Base-by-base conservation (phyloP, 2,329 filamentous ascomycete genomes). In the Mycosphaerella sp. region DNA sequence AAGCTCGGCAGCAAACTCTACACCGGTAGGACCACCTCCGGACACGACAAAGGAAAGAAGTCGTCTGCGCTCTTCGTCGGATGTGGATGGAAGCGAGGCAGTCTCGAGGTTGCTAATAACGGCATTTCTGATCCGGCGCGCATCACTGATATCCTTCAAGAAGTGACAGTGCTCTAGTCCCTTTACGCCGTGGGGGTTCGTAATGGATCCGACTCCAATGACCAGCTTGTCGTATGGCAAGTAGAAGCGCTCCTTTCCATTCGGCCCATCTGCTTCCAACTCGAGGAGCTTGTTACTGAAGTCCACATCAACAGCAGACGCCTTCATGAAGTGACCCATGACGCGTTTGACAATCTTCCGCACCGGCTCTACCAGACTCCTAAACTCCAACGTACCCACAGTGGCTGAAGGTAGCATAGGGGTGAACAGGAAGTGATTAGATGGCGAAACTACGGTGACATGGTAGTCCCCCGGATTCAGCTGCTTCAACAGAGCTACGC, bases 391-490 rank as follows among this genome's bases (percentile, higher is more conserved):
- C 0, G 93, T 98, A 10, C 95, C 95, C 5, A 98, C 93, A 0
- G 95, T 98, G 6, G 93, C 95, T 34, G 90, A 95, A 1, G 93
- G 93, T 42, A 98, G 78, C 91, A 98, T 97, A 0, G 93, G 93
- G 1, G 93, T 98, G 72, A 98, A 98, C 32, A 98, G 75, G 74
- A 98, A 98, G 74, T 97, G 95, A 66, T 97, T 97, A 36, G 87
- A 87, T 0, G 93, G 92, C 10, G 90, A 95, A 42, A 98, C 86
- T 39, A 98, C 86, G 4, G 92, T 97, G 62, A 98, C 85, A 71
- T 98, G 91, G 69, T 96, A 98, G 64, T 96, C 89, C 10, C 91
- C 89, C 0, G 90, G 85, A 58, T 92, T 87, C 59, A 98, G 73
- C 58, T 89, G 86, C 74, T 98, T 98, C 62, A 98, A 74, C 55